These are phyloP conservation scores for Furcasterigmium furcatum DNA, from an alignment of 2,329 filamentous ascomycete species.

Conservation along the genomic window DNA sequence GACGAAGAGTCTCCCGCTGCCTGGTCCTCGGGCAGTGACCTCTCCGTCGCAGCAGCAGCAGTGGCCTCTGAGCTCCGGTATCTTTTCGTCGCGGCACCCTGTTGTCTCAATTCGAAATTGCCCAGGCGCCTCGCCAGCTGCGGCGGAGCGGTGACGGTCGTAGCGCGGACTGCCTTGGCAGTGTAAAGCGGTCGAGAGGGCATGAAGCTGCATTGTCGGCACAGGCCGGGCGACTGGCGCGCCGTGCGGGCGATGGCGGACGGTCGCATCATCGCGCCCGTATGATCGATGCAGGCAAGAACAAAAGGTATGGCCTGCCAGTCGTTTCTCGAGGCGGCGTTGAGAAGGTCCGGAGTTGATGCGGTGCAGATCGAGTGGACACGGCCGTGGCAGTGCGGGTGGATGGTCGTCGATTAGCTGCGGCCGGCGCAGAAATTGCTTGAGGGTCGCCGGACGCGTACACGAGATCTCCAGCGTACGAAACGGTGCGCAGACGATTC, in stretches of 20 bases:
- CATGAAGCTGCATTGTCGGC: conserved; percentile 39
- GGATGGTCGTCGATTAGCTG: background rate
- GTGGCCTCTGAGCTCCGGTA: conserved; percentile 1
- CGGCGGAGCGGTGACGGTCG: conserved; percentile 6
- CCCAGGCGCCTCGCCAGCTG: conserved; percentile 6
- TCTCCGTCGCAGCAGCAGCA: conserved; percentile 1
- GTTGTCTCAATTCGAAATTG: conserved; percentile 7
- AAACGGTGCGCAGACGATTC: background rate
- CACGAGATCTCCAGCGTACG: background rate
- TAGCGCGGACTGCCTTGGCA: conserved; percentile 12
- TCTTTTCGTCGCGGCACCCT: conserved; percentile 2
- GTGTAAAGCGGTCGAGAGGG: conserved; percentile 15
- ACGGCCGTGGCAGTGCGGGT: background rate
- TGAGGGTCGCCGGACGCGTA: no score
- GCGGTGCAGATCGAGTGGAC: background rate
- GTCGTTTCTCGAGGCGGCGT: background rate
- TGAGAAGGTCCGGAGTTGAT: background rate
- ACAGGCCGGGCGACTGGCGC: conserved; percentile 28
- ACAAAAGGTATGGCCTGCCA: background rate
- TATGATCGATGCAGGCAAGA: background rate
- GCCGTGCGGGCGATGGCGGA: conserved; percentile 16
- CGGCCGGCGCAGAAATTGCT: background rate
- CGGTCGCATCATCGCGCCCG: conserved; percentile 32
- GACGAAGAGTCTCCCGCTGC: conserved; percentile 1
- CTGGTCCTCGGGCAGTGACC: conserved; percentile 2